Evolutionary conservation across 305 asterid genomes (phyloP).

Genomic region (Nicotiana rustica): DNA sequence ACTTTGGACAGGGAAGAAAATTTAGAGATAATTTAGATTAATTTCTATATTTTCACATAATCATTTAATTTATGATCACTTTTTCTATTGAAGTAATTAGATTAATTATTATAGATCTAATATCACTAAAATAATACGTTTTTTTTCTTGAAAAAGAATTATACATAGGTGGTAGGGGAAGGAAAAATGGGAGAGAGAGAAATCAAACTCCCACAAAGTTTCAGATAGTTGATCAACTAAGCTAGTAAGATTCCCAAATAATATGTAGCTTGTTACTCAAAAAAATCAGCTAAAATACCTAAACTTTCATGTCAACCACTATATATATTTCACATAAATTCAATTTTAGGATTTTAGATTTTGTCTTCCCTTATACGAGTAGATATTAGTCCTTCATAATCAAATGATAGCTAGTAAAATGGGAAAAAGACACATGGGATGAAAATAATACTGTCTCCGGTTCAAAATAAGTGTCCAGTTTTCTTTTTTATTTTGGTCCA

Average conservation of each 20-base stretch:
- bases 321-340: background rate
- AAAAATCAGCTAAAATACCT: too few species aligned
- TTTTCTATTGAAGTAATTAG: background rate
- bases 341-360: background rate
- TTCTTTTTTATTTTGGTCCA: too few species aligned
- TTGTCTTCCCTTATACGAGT: background rate
- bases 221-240: accelerated
- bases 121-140: too few species aligned
- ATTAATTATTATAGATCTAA: background rate
- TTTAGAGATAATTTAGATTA: background rate
- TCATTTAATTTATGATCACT: background rate
- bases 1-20: background rate
- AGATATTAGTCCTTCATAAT: background rate
- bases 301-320: too few species aligned
- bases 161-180: too few species aligned
- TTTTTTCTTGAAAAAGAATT: too few species aligned
- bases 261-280: too few species aligned
- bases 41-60: background rate
- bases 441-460: background rate
- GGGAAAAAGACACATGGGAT: background rate
- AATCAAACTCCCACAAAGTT: too few species aligned
- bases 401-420: background rate
- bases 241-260: too few species aligned
- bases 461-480: too few species aligned
- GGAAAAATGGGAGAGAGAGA: too few species aligned